A percentile compares a stretch with the other conserved stretches of the same genome.
phyloP scores from a whole-genome alignment of 169 alveolate species.

The Theileria sp. region DNA sequence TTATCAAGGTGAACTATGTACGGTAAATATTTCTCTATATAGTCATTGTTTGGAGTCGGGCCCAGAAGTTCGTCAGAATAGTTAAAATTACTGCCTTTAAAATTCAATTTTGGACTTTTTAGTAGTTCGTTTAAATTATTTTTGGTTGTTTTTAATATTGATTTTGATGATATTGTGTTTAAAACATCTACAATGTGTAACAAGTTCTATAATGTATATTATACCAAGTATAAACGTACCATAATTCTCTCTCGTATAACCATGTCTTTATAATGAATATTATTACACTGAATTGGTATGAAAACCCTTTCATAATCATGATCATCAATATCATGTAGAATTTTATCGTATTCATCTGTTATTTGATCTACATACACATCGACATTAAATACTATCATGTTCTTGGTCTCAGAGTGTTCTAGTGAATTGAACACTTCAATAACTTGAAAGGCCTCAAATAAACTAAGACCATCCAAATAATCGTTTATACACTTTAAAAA shows the following conservation, averaged over 20 bases:
- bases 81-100: background rate
- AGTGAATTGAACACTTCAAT: background rate
- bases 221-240: background rate
- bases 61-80: background rate
- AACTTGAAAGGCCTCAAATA: conserved; percentile 8
- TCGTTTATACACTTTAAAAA: background rate
- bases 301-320: background rate
- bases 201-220: background rate
- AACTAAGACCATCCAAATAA: background rate
- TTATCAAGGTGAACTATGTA: background rate
- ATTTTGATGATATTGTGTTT: background rate
- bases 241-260: background rate
- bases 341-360: background rate
- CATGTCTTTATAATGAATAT: background rate
- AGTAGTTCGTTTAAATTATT: background rate
- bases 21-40: background rate
- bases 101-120: background rate
- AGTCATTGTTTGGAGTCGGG: background rate
- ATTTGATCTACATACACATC: background rate
- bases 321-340: background rate
- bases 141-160: background rate
- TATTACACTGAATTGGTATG: background rate
- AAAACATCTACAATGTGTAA: background rate
- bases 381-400: background rate
- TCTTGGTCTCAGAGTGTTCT: background rate